Evolutionary conservation across 495 filamentous ascomycete species (phyloP), one percentile per base, ranked within the genome.

Genomic region (Xylaria acuta): DNA sequence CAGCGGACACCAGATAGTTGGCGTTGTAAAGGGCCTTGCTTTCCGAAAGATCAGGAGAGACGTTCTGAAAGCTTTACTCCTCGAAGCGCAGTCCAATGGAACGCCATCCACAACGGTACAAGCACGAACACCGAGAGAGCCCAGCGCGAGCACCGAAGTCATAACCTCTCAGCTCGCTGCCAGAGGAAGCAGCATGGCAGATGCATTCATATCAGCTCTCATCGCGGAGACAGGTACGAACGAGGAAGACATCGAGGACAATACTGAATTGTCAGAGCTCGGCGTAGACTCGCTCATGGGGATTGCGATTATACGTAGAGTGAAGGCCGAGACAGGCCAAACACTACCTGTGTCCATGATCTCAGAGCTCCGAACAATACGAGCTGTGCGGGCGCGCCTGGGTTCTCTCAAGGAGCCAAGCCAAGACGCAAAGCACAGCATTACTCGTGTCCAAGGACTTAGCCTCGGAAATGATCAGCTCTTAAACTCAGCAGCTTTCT

Each of bases 181-280:
- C 51, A 41, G 16, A 34, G 25, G 30, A n/a, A 66, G 73, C 41
- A 74, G 79, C 43, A 79, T 82, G 45, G 80, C 79, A 66, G 78
- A 80, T 38, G 79, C 73, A 34, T 84, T 88, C 36, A 76, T 81
- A 38, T 71, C 75, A 22, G 87, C 85, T 64, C 80, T 91, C 20
- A 82, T 88, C 0, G 85, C 87, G 49, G 89, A 90, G 71, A 89
- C 90, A 59, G 89, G 89, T 16, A 81, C 90, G 27, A 74, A 83
- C 18, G 75, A 85, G 0, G 80, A 86, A 1, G 88, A 90, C 64
- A 80, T 92, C 45, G 69, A 72, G 7, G 77, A 80, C n/a, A 68
- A 66, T 16, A 74, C 74, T 14, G 73, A 79, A 18, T 76, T 86
- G 45, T 64, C 75, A 1, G 75, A 77, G 20, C 53, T 85, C 4